phyloP scores from a whole-genome alignment of 2,329 filamentous ascomycete genomes.

The Phyllosticta paracitricarpa region DNA sequence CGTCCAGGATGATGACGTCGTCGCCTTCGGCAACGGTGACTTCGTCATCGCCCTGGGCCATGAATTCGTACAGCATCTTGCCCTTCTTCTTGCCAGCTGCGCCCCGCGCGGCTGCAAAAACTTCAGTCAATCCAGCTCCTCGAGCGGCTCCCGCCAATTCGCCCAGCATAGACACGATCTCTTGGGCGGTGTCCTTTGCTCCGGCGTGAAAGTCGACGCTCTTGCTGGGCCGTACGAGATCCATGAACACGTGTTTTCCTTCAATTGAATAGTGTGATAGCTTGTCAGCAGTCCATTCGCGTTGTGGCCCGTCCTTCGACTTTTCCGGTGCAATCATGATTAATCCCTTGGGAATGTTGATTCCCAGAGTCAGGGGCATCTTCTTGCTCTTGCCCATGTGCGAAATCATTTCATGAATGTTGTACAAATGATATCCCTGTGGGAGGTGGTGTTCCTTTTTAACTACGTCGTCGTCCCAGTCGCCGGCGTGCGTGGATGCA shows the following conservation, averaged over 20 bases:
- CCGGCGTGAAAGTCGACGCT: conserved; percentile 95
- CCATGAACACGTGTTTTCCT: conserved; percentile 94
- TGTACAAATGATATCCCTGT: conserved; percentile 78
- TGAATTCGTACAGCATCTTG: conserved; percentile 85
- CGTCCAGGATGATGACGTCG: conserved; percentile 83
- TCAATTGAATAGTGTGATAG: conserved; percentile 97
- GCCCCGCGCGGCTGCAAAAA: conserved; percentile 69
- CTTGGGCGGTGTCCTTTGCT: conserved; percentile 89
- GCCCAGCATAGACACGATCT: conserved; percentile 79
- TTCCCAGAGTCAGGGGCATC: conserved; percentile 93
- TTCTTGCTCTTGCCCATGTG: conserved; percentile 96
- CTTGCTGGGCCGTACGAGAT: conserved; percentile 83
- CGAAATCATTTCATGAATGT: conserved; percentile 96
- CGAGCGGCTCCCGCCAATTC: conserved; percentile 79
- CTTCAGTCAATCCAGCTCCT: conserved; percentile 75
- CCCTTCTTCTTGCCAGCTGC: conserved; percentile 62
- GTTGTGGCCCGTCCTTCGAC: conserved; percentile 67
- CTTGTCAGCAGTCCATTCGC: conserved; percentile 90
- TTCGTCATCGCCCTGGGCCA: conserved; percentile 92
- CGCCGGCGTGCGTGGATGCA: conserved; percentile 28
- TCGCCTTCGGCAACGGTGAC: conserved; percentile 85
- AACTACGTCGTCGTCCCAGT: conserved; percentile 34
- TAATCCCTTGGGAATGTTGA: conserved; percentile 77
- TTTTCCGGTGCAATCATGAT: conserved; percentile 89
- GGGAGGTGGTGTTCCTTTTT: conserved; percentile 25